Base-by-base conservation (phyloP, 768 basidiomycete species). In the Leccinum fibrillosum region DNA sequence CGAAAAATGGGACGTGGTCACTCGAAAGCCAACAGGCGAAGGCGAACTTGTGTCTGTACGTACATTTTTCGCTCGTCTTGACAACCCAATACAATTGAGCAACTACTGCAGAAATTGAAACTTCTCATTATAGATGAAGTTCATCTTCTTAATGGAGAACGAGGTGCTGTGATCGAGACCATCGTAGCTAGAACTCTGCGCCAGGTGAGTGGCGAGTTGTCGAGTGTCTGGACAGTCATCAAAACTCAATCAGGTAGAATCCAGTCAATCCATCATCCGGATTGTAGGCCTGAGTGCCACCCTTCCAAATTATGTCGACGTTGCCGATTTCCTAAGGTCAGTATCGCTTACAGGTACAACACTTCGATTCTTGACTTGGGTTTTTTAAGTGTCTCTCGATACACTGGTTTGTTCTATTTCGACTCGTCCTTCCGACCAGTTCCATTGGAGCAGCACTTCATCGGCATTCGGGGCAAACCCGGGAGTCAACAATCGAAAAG, bases 1-100 rank as follows among this genome's bases (percentile, higher is more conserved):
- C 0, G 97, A 99, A 72, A 99, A 99, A 72, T 99, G 97, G 97
- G 97, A 98, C 64, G 97, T 99, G 0, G 97, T 99, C 3, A 99
- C 97, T 9, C 79, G 97, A 60, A 98, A 97, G 70, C 94, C 96
- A 1, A 94, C 90, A 1, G 94, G 95, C 8, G 97, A 98, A 75
- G 96, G 94, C 12, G 95, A 98, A 70, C 77, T 98, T n/a, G 92
- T 92, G 34, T 89, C 92, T 52, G 95, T 95, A 61, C 56, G 88
- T 71, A 47, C 56, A 35, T 15, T 37, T 48, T 51, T 44, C 19
- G 11, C 9, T 49, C 9, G 19, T 52, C 34, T 47, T 17, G 19
- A 19, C 21, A 39, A 21, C 19, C 15, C 23, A 12, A 8, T 42
- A 21, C 7, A 35, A 34, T 44, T 58, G 49, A 57, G 10, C 12